Base-by-base conservation (phyloP, 495 filamentous ascomycete species). In the Talaromyces proteolyticus region DNA sequence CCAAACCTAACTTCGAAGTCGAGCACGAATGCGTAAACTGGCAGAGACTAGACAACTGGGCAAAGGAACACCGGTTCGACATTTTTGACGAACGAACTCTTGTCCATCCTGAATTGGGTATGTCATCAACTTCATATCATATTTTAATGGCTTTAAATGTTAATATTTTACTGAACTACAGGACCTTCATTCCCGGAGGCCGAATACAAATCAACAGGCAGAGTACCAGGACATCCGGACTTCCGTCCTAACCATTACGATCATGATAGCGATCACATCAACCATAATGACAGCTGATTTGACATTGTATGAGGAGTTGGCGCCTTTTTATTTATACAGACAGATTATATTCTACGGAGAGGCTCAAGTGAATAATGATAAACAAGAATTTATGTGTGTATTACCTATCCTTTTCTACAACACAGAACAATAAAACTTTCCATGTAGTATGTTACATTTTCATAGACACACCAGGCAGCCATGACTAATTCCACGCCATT, bases 11-110 rank as follows among this genome's bases (percentile, higher is more conserved):
- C 24, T 57, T 57, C 25, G 22, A 19, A n/a, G 36, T 42, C 4
- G 38, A 25, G 23, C 54, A 57, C 26, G 51, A 57, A 26, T 57
- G 54, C 36, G 40, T 39, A 1, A 53, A 54, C 39, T 57, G 51
- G 51, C 44, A 50, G 6, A 37, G 14, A 16, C 38, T 57, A 21
- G 44, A 57, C 36, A 37, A 44, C 4, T 57, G 54, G 54, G 39
- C 45, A 7, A 23, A 26, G 16, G 39, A 43, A 19, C 37, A 42
- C 12, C 12, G 14, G 8, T 47, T 57, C 16, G 52, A 57, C 44
- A 38, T 42, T 12, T 42, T 50, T 20, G 45, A 51, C 29, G 29
- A 34, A 14, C 8, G 8, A 14, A 34, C 29, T 34, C 29, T 34
- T 34, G 29, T 34, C 2, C 29, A 34, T 34, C 29, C 29, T 8